Conservation (phyloP, 768 basidiomycete genomes). For the Hirschioporus abietinus region DNA sequence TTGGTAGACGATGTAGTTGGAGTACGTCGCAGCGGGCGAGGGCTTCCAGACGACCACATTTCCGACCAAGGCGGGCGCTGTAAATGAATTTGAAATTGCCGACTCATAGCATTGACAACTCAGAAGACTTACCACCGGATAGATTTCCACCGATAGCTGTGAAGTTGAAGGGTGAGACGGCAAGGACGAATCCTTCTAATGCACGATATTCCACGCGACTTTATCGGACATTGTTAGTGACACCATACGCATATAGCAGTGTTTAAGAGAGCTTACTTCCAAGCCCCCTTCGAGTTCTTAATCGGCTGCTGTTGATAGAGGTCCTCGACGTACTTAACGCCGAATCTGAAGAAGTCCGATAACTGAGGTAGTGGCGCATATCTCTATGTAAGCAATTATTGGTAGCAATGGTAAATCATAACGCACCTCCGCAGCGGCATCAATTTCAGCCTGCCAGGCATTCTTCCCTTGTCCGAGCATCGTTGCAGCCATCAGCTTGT, state of each 20-base stretch:
- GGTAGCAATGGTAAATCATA: background rate
- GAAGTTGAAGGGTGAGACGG: conserved; percentile 98
- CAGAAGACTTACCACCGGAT: conserved; percentile 47
- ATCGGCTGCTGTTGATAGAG: conserved; percentile 87
- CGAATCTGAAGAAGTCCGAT: conserved; percentile 92
- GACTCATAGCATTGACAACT: conserved; percentile 6
- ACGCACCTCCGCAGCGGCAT: conserved; percentile 93
- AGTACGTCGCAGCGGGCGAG: conserved; percentile 90
- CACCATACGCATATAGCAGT: conserved; percentile 9
- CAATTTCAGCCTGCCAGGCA: conserved; percentile 99
- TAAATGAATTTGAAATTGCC: conserved; percentile 10
- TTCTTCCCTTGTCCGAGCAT: conserved; percentile 99
- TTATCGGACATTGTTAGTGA: conserved; percentile 3
- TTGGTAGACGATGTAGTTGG: conserved; percentile 89
- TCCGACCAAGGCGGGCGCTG: conserved; percentile 88
- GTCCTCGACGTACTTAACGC: conserved; percentile 95
- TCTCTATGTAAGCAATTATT: conserved; percentile 2
- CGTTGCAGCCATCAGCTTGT: conserved; percentile 91
- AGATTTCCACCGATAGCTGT: conserved; percentile 98
- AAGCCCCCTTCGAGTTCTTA: conserved; percentile 78
- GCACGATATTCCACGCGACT: conserved; percentile 96
- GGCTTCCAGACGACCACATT: conserved; percentile 98
- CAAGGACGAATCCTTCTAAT: conserved; percentile 97
- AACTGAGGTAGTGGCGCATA: conserved; percentile 43
- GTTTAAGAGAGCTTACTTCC: conserved; percentile 73